These are phyloP conservation scores for Millerozyma acaciae DNA, from an alignment of 805 yeast genomes.

Conservation along the genomic window DNA sequence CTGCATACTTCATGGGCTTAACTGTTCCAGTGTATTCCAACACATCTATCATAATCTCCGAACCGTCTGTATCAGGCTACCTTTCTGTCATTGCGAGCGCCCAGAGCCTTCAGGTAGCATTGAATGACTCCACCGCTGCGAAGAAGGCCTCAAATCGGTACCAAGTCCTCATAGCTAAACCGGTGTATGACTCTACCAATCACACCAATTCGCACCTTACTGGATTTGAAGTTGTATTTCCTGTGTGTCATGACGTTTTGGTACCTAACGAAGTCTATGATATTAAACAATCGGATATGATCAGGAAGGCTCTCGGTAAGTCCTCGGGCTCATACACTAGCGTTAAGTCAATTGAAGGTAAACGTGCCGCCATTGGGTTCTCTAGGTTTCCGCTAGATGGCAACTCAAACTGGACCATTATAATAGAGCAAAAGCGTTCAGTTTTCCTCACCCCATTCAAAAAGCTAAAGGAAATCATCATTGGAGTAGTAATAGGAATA, in stretches of 20 bases:
- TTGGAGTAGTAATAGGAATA: slow-evolving; percentile 74
- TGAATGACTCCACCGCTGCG: slow-evolving; percentile 16
- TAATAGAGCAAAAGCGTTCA: slow-evolving; percentile 59
- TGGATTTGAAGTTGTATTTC: slow-evolving; percentile 35
- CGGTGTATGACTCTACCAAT: slow-evolving; percentile 19
- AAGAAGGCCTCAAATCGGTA: slow-evolving; percentile 1
- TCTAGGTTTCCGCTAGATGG: slow-evolving; percentile 24
- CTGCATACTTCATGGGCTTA: slow-evolving; percentile 60
- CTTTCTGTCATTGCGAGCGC: slow-evolving; percentile 51
- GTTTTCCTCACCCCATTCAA: slow-evolving; percentile 62
- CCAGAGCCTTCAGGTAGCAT: slow-evolving; percentile 25
- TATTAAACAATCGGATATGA: slow-evolving; percentile 24
- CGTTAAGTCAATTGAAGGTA: slow-evolving; percentile 18
- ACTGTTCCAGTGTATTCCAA: slow-evolving; percentile 74
- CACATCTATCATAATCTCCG: slow-evolving; percentile 56
- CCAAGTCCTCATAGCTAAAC: slow-evolving; percentile 32
- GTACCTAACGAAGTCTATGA: slow-evolving; percentile 21
- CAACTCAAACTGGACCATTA: slow-evolving; percentile 62
- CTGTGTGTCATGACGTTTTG: slow-evolving; percentile 12
- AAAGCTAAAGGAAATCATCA: slow-evolving; percentile 60
- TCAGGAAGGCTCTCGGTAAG: slow-evolving; percentile 24
- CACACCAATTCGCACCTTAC: slow-evolving; percentile 32
- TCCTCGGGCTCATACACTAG: slow-evolving; percentile 27
- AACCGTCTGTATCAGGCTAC: slow-evolving; percentile 65
- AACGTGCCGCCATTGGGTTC: slow-evolving; percentile 33